Evolutionary conservation across 345 rosid species (phyloP).

Genomic region (Hibiscus syriacus): DNA sequence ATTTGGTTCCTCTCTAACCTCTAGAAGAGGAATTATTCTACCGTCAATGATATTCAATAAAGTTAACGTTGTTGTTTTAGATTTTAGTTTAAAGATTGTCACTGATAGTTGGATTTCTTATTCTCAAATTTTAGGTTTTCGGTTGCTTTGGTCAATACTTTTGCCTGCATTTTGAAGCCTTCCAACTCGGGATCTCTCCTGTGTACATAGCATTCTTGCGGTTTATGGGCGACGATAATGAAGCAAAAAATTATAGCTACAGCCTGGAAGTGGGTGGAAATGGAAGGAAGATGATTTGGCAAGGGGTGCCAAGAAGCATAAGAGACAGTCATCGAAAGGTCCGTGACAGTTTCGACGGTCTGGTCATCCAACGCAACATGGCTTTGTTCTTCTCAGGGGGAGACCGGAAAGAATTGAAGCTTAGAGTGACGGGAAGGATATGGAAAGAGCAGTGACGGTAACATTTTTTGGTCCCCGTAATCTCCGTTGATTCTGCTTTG

Average conservation of each 20-base stretch:
- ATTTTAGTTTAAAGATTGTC: background rate
- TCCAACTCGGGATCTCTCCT: conserved; percentile 71
- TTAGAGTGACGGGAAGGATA: conserved; percentile 71
- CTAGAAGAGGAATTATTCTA: background rate
- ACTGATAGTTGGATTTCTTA: conserved; percentile 2
- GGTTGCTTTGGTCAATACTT: conserved; percentile 77
- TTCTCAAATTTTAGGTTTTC: conserved; percentile 38
- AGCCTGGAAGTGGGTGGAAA: conserved; percentile 80
- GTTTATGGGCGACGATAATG: conserved; percentile 71
- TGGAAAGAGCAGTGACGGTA: conserved; percentile 70
- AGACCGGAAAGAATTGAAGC: conserved; percentile 71
- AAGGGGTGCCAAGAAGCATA: conserved; percentile 77
- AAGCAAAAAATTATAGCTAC: conserved; percentile 69
- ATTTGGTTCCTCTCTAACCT: background rate
- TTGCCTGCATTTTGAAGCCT: conserved; percentile 77
- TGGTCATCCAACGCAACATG: conserved; percentile 73
- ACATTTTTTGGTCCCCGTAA: background rate
- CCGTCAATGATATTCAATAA: background rate
- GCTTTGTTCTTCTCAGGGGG: conserved; percentile 81
- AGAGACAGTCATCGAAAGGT: conserved; percentile 73
- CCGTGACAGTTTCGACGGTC: conserved; percentile 79
- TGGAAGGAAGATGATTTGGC: conserved; percentile 73
- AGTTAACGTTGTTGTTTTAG: background rate
- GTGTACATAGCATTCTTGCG: conserved; percentile 72
- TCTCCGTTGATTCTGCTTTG: background rate